Base-by-base conservation (phyloP, 2,329 filamentous ascomycete species). In the Fusarium sp. region DNA sequence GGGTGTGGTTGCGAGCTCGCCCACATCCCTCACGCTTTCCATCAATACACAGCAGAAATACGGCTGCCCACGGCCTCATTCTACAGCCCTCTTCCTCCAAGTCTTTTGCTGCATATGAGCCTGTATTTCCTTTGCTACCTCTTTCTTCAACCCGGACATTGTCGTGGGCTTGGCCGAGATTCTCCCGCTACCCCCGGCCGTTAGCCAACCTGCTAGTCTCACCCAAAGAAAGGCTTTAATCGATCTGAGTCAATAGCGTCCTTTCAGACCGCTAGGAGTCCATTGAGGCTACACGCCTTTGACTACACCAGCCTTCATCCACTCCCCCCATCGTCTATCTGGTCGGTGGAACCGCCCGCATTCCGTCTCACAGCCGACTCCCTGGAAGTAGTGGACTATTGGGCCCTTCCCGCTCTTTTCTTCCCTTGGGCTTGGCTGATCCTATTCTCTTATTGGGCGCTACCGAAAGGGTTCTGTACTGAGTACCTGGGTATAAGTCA, bases 271-370 rank as follows among this genome's bases (percentile, higher is more conserved):
- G 38, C 59, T 53, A 58, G 53, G 56, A 53, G 21, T 30, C 62
- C 58, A 42, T 47, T 44, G 38, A 44, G 62, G 57, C 59, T 67
- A 49, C 60, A 66, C 67, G 53, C 64, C 60, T 64, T 68, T 67
- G 32, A 60, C 56, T 67, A 64, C 63, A 58, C 67, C 69, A 70
- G 40, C 47, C 57, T 64, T 62, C 72, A 57, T 32, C 56, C 70
- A 72, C 70, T 66, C 64, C 65, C 65, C 69, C 62, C 66, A 68
- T 61, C 67, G 44, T 65, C 67, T 60, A 49, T 68, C 67, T 62
- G 60, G 57, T 60, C 61, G 63, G 76, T 78, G 75, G 76, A 71
- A 59, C 76, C 69, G 62, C 72, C 73, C 73, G 68, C 75, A 78
- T 78, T 78, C 76, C 75, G 64, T 64, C 63, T 61, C 44, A 64